Percentiles rank a stretch among this genome's conserved stretches.
phyloP scores from a whole-genome alignment of 75 land plant species.

The Pinus taeda region DNA sequence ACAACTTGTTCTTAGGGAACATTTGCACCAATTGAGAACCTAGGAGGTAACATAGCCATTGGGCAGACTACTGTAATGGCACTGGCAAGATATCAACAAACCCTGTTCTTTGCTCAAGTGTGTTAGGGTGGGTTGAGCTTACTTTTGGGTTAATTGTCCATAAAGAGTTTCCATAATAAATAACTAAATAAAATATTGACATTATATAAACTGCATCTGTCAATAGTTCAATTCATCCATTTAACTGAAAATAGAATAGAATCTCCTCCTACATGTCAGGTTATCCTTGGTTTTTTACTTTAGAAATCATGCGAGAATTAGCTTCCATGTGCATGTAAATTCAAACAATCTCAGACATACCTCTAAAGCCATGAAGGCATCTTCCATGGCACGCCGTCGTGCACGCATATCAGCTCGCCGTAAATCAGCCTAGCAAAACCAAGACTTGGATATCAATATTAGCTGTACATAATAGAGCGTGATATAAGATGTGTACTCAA shows the following conservation, averaged over 20 bases:
- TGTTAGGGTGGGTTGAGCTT: too few species aligned
- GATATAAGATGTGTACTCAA: not conserved
- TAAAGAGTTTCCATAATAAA: too few species aligned
- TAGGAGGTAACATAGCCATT: too few species aligned
- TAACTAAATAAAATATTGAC: not conserved
- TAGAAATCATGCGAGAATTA: not conserved
- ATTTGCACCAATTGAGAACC: too few species aligned
- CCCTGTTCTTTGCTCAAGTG: too few species aligned
- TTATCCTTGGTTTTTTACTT: not conserved
- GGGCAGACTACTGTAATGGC: too few species aligned
- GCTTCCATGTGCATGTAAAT: not conserved
- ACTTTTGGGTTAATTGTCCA: too few species aligned
- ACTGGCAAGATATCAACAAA: too few species aligned
- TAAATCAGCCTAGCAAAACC: slow-evolving; percentile 74
- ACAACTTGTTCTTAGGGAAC: too few species aligned
- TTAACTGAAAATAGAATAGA: not conserved
- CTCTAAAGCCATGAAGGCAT: slow-evolving; percentile 89
- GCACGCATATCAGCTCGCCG: slow-evolving; percentile 80
- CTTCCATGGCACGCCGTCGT: slow-evolving; percentile 93
- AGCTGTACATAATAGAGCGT: not conserved
- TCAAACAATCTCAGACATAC: slow-evolving; percentile 23
- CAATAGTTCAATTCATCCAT: not conserved
- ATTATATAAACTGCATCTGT: not conserved
- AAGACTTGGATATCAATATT: not conserved
- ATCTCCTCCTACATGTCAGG: not conserved